phyloP scores from a whole-genome alignment of 2,329 filamentous ascomycete species.

The Pestalotiopsis sp. region DNA sequence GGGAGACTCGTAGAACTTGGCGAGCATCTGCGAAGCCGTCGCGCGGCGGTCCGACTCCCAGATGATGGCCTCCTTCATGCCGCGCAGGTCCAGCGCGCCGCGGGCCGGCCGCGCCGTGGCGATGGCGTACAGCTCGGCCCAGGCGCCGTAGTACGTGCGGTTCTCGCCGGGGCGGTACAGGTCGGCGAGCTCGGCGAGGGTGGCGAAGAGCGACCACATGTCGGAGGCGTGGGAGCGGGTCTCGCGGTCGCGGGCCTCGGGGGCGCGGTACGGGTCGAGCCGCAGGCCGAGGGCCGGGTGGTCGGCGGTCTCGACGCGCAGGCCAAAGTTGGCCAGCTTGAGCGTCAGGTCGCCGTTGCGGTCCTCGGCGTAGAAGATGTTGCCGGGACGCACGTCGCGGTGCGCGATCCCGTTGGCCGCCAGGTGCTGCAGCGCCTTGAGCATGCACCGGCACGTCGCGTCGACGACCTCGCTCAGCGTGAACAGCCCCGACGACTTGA shows the following conservation, averaged over 20 bases:
- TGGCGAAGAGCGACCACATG: slow-evolving; percentile 7
- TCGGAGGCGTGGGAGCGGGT: background rate
- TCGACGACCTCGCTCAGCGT: background rate
- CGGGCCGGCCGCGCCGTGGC: background rate
- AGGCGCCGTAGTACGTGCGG: background rate
- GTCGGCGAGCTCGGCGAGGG: background rate
- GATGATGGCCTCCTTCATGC: background rate
- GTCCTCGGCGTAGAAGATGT: background rate
- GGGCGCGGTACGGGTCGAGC: background rate
- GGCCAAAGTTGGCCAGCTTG: slow-evolving; percentile 5
- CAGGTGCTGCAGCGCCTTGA: background rate
- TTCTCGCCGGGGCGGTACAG: background rate
- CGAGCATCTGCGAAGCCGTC: background rate
- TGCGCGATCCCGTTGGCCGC: background rate
- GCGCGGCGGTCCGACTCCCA: background rate
- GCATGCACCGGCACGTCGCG: slow-evolving; percentile 1
- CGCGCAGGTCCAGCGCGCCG: background rate
- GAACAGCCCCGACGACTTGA: background rate
- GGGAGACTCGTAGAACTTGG: background rate
- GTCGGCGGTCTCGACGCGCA: background rate
- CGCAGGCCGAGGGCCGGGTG: background rate
- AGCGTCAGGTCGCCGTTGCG: background rate
- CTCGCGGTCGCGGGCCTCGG: background rate
- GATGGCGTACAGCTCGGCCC: background rate
- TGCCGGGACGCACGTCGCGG: background rate